A percentile compares a stretch with the other conserved stretches of the same genome.
These are phyloP conservation scores for Wallacemonas sp. DNA, from an alignment of 208 protist species.

Conservation along the genomic window DNA sequence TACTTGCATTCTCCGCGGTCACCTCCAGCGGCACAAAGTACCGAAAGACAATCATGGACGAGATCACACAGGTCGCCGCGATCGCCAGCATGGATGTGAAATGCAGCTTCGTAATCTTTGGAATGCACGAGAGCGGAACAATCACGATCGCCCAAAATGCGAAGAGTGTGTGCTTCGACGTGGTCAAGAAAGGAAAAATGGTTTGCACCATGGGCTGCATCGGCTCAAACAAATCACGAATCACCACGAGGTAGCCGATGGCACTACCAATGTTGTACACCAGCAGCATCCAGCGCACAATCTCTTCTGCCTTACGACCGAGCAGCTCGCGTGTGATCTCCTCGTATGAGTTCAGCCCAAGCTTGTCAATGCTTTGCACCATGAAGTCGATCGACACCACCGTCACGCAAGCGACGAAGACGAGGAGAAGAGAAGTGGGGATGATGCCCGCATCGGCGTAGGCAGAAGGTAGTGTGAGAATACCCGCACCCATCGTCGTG, in stretches of 20 bases:
- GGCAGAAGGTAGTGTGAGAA: slow-evolving; percentile 74
- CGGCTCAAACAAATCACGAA: slow-evolving; percentile 61
- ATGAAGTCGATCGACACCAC: slow-evolving; percentile 75
- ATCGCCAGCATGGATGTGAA: slow-evolving; percentile 67
- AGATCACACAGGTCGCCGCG: slow-evolving; percentile 51
- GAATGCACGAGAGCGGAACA: slow-evolving; percentile 67
- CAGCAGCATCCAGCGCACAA: slow-evolving; percentile 67
- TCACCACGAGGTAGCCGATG: slow-evolving; percentile 69
- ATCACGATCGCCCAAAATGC: slow-evolving; percentile 58
- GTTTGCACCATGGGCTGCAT: slow-evolving; percentile 46
- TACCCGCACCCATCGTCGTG: slow-evolving; percentile 75
- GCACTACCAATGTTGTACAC: slow-evolving; percentile 58
- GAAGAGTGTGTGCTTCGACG: slow-evolving; percentile 60
- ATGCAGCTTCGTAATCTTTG: slow-evolving; percentile 51
- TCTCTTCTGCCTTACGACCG: slow-evolving; percentile 40
- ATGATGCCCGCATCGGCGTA: slow-evolving; percentile 64
- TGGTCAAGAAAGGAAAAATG: slow-evolving; percentile 44
- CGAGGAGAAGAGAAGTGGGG: slow-evolving; percentile 36
- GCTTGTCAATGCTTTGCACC: slow-evolving; percentile 49
- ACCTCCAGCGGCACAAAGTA: slow-evolving; percentile 55
- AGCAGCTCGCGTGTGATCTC: slow-evolving; percentile 66
- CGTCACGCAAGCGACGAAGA: slow-evolving; percentile 55
- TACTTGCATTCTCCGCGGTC: background rate
- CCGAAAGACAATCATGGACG: slow-evolving; percentile 57
- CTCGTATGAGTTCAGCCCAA: slow-evolving; percentile 77